Evolutionary conservation across 176 grass and related monocot genomes (phyloP).

Genomic region (Zea luxurians): DNA sequence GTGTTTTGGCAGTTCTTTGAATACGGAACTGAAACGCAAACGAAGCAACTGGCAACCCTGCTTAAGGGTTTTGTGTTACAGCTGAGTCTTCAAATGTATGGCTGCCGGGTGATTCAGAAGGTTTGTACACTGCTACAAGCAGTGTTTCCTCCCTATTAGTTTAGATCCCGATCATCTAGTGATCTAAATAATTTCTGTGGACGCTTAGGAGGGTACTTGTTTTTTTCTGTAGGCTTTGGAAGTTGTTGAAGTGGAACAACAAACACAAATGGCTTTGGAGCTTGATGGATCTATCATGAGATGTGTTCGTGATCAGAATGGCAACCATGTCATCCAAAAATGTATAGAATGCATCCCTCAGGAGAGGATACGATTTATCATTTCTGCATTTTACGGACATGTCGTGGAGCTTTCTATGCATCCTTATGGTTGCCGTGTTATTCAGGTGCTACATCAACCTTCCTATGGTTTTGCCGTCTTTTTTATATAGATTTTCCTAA

Average conservation of each 20-base stretch:
- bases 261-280: constrained; percentile 85
- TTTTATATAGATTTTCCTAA: constrained; percentile 4
- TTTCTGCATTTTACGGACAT: constrained; percentile 83
- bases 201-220: constrained; percentile 29
- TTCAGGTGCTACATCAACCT: constrained; percentile 60
- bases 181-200: neutral
- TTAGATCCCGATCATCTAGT: neutral
- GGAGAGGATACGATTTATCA: constrained; percentile 73
- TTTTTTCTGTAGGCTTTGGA: constrained; percentile 77
- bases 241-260: constrained; percentile 80
- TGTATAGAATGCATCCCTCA: constrained; percentile 95
- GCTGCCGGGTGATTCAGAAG: constrained; percentile 98
- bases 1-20: constrained; percentile 85
- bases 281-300: constrained; percentile 85
- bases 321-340: constrained; percentile 97
- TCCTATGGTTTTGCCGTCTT: constrained; percentile 5
- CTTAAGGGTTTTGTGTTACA: constrained; percentile 33
- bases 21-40: constrained; percentile 79
- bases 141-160: constrained; percentile 13
- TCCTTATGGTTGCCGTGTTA: constrained; percentile 97
- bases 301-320: constrained; percentile 96
- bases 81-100: constrained; percentile 93
- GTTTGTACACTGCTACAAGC: constrained; percentile 38
- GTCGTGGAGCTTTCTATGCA: constrained; percentile 87
- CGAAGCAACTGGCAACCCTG: constrained; percentile 73